Evolutionary conservation across 805 yeast species (phyloP).

Genomic region (Candida chauliodis): DNA sequence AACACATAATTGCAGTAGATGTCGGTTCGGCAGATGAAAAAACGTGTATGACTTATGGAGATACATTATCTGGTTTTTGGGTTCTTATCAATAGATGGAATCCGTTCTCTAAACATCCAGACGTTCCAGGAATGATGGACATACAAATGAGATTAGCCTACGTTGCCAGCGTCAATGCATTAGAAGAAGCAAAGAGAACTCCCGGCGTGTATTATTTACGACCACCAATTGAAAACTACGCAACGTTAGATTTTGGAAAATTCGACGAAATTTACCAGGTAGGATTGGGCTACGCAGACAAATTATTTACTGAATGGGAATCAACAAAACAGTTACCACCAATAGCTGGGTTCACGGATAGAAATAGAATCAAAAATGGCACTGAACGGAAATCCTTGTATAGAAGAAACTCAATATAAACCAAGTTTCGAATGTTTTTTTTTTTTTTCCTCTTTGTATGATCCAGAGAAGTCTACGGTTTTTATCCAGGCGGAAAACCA

Average conservation of each 20-base stretch:
- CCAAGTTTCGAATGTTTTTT: no score
- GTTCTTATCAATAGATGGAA: conserved; percentile 83
- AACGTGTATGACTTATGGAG: conserved; percentile 88
- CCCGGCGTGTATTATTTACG: conserved; percentile 85
- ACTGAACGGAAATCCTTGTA: conserved; percentile 24
- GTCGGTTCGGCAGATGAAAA: conserved; percentile 94
- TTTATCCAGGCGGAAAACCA: not conserved
- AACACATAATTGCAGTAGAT: conserved; percentile 84
- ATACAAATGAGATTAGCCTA: conserved; percentile 90
- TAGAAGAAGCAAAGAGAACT: conserved; percentile 79
- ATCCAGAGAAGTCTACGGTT: not conserved
- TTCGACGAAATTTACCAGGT: conserved; percentile 86
- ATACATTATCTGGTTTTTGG: conserved; percentile 90
- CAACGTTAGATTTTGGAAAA: conserved; percentile 87
- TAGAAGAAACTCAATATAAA: conserved; percentile 64
- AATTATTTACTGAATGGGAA: conserved; percentile 50
- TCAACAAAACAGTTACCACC: conserved; percentile 54
- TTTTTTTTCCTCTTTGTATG: not conserved
- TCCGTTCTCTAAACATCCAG: conserved; percentile 82
- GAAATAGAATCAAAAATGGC: conserved; percentile 9
- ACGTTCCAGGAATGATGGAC: conserved; percentile 92
- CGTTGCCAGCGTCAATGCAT: conserved; percentile 90
- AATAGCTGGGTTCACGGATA: conserved; percentile 49
- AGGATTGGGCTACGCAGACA: conserved; percentile 72
- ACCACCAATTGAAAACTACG: conserved; percentile 91